phyloP scores from a whole-genome alignment of 768 basidiomycete species.

The Suillus sp. region DNA sequence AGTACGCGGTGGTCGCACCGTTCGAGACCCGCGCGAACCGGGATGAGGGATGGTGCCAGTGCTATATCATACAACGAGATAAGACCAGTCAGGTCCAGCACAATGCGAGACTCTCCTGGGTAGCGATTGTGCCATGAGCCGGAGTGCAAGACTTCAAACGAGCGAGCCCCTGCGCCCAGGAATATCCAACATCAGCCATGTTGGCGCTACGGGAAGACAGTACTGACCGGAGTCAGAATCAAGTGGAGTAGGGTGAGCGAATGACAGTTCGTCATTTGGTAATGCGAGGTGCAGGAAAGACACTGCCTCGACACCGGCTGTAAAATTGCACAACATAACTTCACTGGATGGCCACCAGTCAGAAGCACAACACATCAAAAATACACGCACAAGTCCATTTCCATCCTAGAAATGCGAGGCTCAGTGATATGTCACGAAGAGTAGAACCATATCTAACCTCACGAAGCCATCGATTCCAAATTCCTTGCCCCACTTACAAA shows the following conservation, averaged over 20 bases:
- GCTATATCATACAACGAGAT: conserved; percentile 32
- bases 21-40: conserved; percentile 18
- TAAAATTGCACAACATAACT: conserved; percentile 39
- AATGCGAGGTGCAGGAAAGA: conserved; percentile 27
- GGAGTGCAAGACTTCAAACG: conserved; percentile 21
- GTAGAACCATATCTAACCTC: conserved; percentile 17
- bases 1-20: conserved; percentile 24
- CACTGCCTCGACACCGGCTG: conserved; percentile 28
- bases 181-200: not conserved
- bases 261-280: conserved; percentile 16
- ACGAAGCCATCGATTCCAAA: conserved; percentile 38
- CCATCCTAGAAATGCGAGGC: conserved; percentile 20
- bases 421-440: not conserved
- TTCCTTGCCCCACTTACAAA: conserved; percentile 38
- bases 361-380: not conserved
- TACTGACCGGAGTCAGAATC: not conserved
- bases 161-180: not conserved
- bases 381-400: conserved; percentile 35
- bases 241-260: not conserved
- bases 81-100: conserved; percentile 25
- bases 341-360: conserved; percentile 29
- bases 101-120: conserved; percentile 30
- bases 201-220: too few species aligned
- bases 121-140: conserved; percentile 29
- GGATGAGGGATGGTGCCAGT: conserved; percentile 22